Evolutionary conservation across 1,284 basidiomycete species (phyloP).

Genomic region (Ustilago nuda): DNA sequence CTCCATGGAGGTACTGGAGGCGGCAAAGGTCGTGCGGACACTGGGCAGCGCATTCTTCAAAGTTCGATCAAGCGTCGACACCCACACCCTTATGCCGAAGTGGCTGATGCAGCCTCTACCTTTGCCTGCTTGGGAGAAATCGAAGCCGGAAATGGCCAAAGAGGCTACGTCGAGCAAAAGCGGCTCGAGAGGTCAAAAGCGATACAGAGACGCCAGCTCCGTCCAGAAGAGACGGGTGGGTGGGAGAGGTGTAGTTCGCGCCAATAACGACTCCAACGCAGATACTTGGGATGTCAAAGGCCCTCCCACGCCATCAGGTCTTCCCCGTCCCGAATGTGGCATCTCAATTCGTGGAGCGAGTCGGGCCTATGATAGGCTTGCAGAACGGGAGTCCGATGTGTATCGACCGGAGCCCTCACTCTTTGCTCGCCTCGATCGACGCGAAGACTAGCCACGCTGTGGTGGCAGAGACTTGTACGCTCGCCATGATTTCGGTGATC

Average conservation of each 20-base stretch:
- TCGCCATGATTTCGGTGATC: not conserved
- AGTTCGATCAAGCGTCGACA: not conserved
- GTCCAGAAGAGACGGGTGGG: constrained; percentile 3
- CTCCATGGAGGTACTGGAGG: constrained; percentile 6
- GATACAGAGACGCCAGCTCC: not conserved
- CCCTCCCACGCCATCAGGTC: not conserved
- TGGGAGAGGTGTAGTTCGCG: constrained; percentile 10
- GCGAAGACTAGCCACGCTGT: not conserved
- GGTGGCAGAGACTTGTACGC: not conserved
- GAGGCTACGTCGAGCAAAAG: not conserved
- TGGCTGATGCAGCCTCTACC: constrained; percentile 21
- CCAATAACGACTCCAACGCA: not conserved
- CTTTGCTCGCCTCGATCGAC: not conserved
- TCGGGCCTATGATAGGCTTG: not conserved
- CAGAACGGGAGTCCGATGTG: not conserved
- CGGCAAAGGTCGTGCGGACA: constrained; percentile 1
- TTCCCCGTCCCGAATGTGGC: not conserved
- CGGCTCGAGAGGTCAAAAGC: not conserved
- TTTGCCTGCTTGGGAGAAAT: constrained; percentile 8
- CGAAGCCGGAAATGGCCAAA: not conserved
- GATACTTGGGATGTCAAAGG: not conserved
- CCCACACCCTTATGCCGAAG: not conserved
- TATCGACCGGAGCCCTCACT: not conserved
- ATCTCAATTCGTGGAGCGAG: constrained; percentile 12
- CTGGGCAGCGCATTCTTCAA: not conserved